phyloP scores from a whole-genome alignment of 495 filamentous ascomycete genomes.

The Neurospora intermedia region DNA sequence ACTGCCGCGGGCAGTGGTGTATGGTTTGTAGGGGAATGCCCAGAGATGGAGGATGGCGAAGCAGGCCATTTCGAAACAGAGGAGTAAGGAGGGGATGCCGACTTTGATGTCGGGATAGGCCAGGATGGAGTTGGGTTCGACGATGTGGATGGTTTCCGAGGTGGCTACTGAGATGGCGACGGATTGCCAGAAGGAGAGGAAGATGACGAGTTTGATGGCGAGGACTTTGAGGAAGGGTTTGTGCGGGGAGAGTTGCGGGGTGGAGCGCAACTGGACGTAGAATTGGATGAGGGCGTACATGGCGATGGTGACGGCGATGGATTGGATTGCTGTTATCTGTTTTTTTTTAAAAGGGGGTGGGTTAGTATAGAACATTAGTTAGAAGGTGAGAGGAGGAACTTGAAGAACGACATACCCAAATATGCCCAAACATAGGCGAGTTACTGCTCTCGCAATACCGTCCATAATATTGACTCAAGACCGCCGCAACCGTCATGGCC shows the following conservation, averaged over 20 bases:
- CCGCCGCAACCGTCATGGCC: conserved; percentile 71
- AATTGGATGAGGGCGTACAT: conserved; percentile 93
- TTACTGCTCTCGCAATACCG: conserved; percentile 72
- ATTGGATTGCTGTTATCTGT: conserved; percentile 59
- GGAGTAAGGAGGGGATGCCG: conserved; percentile 65
- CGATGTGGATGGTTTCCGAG: conserved; percentile 41
- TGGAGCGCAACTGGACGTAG: conserved; percentile 56
- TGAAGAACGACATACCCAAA: conserved; percentile 53
- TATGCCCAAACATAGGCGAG: conserved; percentile 65
- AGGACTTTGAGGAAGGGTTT: conserved; percentile 72
- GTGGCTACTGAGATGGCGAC: conserved; percentile 60
- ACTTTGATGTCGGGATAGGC: conserved; percentile 67
- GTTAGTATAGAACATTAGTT: too few species aligned
- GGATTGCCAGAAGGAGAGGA: conserved; percentile 88
- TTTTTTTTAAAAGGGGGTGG: background rate
- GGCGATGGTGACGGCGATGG: conserved; percentile 64
- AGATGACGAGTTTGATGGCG: conserved; percentile 89
- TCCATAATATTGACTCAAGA: conserved; percentile 55
- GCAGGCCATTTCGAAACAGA: conserved; percentile 81
- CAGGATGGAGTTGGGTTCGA: conserved; percentile 51
- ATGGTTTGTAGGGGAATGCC: conserved; percentile 58
- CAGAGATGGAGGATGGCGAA: conserved; percentile 72
- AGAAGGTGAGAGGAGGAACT: background rate
- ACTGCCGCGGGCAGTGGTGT: conserved; percentile 14
- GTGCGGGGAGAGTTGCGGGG: conserved; percentile 55